Evolutionary conservation across 2,329 filamentous ascomycete species (phyloP).

Genomic region (Aspergillus hortae): DNA sequence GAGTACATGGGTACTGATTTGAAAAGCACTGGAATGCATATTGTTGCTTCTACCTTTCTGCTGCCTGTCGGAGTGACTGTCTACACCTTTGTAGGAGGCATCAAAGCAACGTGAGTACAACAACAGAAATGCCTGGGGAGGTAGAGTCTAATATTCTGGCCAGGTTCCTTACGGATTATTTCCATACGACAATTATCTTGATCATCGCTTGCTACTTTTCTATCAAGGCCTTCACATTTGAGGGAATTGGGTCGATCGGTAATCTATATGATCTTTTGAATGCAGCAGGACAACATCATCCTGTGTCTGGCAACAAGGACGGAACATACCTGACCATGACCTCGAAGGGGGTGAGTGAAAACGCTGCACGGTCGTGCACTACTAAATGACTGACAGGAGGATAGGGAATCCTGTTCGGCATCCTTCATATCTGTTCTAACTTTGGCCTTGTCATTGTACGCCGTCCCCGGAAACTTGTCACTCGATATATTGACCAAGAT

Average conservation of each 20-base stretch:
- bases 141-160: constrained; percentile 3
- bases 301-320: constrained; percentile 51
- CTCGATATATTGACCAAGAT: neutral
- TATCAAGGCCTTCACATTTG: constrained; percentile 44
- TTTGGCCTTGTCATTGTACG: constrained; percentile 51
- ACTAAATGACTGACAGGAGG: neutral
- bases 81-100: constrained; percentile 40
- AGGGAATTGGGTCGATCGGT: constrained; percentile 47
- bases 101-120: constrained; percentile 34
- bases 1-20: neutral
- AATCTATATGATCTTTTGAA: constrained; percentile 51
- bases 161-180: constrained; percentile 49
- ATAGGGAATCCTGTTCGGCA: constrained; percentile 50
- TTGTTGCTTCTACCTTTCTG: constrained; percentile 50
- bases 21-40: constrained; percentile 46
- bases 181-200: constrained; percentile 54
- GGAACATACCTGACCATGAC: constrained; percentile 57
- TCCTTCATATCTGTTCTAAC: constrained; percentile 48
- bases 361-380: too few species aligned
- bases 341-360: constrained; percentile 44
- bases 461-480: neutral
- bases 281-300: constrained; percentile 42
- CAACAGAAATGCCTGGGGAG: too few species aligned
- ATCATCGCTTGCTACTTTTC: constrained; percentile 50
- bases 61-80: constrained; percentile 38